Evolutionary conservation across 352 stramenopile genomes (phyloP).

Genomic region (Plasmopara muralis): DNA sequence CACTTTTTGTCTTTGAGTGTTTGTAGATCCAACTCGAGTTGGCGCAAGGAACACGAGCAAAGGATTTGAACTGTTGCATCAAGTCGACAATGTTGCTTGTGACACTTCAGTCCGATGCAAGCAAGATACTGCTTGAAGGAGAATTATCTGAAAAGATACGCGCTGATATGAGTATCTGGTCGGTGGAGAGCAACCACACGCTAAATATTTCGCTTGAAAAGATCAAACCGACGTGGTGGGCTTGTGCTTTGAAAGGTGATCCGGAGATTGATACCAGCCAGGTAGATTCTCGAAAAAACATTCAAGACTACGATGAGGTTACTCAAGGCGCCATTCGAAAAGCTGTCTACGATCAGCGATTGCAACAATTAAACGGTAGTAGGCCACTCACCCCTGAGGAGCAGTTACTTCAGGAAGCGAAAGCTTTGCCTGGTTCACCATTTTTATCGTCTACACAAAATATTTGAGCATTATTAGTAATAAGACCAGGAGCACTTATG

Average conservation of each 20-base stretch:
- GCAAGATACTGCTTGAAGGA: slow-evolving; percentile 59
- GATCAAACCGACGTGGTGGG: slow-evolving; percentile 98
- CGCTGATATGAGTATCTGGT: slow-evolving; percentile 97
- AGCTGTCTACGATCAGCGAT: slow-evolving; percentile 94
- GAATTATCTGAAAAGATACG: slow-evolving; percentile 91
- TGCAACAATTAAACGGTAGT: slow-evolving; percentile 85
- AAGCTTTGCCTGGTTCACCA: slow-evolving; percentile 38
- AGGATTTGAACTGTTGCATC: slow-evolving; percentile 90
- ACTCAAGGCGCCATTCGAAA: slow-evolving; percentile 98
- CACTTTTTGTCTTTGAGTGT: slow-evolving; percentile 1
- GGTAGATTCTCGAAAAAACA: slow-evolving; percentile 94
- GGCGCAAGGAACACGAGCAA: slow-evolving; percentile 79
- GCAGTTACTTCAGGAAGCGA: slow-evolving; percentile 92
- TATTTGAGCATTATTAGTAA: slow-evolving; percentile 3
- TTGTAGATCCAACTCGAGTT: slow-evolving; percentile 82
- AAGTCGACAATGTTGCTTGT: slow-evolving; percentile 81
- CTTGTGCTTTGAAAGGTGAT: slow-evolving; percentile 86
- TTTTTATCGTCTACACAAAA: slow-evolving; percentile 7
- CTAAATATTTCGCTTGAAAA: slow-evolving; percentile 93
- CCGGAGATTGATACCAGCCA: slow-evolving; percentile 96
- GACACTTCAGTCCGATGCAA: slow-evolving; percentile 44
- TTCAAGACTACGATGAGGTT: slow-evolving; percentile 95
- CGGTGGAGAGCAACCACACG: slow-evolving; percentile 68
- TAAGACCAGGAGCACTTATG: not conserved
- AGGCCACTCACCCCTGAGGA: slow-evolving; percentile 90